Evolutionary conservation across 306 rosid genomes (phyloP).

Genomic region (Trifolium dubium): DNA sequence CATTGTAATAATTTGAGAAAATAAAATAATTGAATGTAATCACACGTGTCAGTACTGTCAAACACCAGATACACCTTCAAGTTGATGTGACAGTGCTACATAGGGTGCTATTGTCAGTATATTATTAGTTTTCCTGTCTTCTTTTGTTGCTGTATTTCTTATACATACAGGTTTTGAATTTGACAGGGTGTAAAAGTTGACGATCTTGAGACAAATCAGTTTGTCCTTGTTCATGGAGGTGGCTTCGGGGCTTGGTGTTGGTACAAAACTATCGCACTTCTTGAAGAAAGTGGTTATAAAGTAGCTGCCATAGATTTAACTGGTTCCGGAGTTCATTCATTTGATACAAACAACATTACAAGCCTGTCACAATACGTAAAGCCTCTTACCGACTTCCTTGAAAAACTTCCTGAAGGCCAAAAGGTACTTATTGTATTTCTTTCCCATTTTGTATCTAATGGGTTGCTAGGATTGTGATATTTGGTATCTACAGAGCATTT

Average conservation of each 20-base stretch:
- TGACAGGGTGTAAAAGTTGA: constrained; percentile 75
- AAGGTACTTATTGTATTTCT: constrained; percentile 58
- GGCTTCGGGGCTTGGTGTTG: constrained; percentile 99
- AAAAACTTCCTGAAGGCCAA: constrained; percentile 72
- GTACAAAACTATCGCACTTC: constrained; percentile 96
- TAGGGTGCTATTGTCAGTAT: background rate
- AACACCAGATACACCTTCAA: no score
- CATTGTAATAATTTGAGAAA: background rate
- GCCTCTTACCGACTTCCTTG: constrained; percentile 83
- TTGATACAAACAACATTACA: constrained; percentile 71
- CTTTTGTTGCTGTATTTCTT: constrained; percentile 31
- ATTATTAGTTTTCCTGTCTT: constrained; percentile 5
- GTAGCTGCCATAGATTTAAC: constrained; percentile 89
- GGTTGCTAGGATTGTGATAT: background rate
- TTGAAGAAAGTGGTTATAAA: constrained; percentile 87
- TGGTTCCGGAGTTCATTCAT: constrained; percentile 89
- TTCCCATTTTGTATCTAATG: constrained; percentile 11
- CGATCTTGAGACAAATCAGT: constrained; percentile 82
- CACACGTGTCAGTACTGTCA: no score
- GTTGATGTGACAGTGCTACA: no score
- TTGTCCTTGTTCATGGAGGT: constrained; percentile 98
- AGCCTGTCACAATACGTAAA: constrained; percentile 80
- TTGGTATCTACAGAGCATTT: background rate
- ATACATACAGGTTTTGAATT: constrained; percentile 26
- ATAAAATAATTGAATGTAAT: no score